These are phyloP conservation scores for Aspergillus tamarii DNA, from an alignment of 2,329 filamentous ascomycete species.

Conservation along the genomic window DNA sequence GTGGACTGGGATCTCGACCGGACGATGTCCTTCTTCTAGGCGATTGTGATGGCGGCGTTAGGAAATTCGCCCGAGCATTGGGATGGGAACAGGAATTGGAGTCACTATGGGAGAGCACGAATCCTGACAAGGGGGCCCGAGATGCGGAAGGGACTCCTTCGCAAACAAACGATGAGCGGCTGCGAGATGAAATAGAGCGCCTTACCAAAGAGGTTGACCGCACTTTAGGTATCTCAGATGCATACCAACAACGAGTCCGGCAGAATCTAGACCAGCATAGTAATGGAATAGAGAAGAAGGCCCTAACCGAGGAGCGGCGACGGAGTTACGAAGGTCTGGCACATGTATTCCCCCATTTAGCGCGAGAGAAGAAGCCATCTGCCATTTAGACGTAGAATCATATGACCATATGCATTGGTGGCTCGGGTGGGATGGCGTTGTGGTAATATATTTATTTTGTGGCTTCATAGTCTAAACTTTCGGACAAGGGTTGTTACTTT, in stretches of 20 bases:
- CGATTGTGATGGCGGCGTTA: slow-evolving; percentile 80
- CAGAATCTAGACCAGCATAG: slow-evolving; percentile 30
- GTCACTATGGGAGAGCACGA: slow-evolving; percentile 68
- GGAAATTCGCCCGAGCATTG: slow-evolving; percentile 74
- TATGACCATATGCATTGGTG: not conserved
- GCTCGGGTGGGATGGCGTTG: not conserved
- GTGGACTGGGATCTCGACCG: slow-evolving; percentile 71
- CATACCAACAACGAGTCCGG: slow-evolving; percentile 47
- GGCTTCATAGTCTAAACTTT: not conserved
- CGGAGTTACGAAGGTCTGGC: slow-evolving; percentile 26
- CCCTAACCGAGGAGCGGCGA: not conserved
- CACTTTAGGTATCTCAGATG: slow-evolving; percentile 53
- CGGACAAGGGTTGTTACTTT: not conserved
- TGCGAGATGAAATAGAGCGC: slow-evolving; percentile 62
- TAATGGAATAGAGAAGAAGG: slow-evolving; percentile 8
- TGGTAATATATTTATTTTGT: not conserved
- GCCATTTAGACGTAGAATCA: slow-evolving; percentile 1
- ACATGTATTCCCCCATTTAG: slow-evolving; percentile 44
- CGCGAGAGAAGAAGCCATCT: slow-evolving; percentile 16
- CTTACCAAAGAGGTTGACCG: slow-evolving; percentile 62
- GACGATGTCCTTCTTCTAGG: slow-evolving; percentile 87
- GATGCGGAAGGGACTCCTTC: slow-evolving; percentile 40
- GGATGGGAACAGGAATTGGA: slow-evolving; percentile 89
- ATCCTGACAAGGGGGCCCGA: slow-evolving; percentile 62
- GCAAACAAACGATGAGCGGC: slow-evolving; percentile 57